phyloP scores from a whole-genome alignment of 768 basidiomycete species.

The Auricularia sp. region DNA sequence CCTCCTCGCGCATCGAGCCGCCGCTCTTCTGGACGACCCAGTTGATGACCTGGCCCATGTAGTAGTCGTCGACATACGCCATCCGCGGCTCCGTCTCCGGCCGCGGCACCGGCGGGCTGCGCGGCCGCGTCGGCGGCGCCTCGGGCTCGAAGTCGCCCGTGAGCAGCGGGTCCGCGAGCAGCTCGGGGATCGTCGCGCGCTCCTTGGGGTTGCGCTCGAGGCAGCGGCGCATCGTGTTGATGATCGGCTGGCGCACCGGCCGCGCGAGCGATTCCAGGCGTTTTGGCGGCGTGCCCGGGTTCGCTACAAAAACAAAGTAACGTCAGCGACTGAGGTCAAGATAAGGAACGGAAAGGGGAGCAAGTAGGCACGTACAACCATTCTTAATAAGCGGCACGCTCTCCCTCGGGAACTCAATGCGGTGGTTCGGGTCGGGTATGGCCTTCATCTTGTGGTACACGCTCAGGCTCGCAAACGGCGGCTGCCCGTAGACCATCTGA shows the following conservation, averaged over 20 bases:
- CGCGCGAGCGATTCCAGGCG: constrained; percentile 61
- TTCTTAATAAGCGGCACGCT: constrained; percentile 38
- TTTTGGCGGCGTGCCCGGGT: constrained; percentile 21
- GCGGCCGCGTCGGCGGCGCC: neutral
- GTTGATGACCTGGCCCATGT: neutral
- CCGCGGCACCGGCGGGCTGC: neutral
- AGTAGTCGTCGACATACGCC: neutral
- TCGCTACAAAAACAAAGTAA: neutral
- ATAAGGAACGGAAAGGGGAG: too few species aligned
- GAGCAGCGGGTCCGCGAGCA: constrained; percentile 37
- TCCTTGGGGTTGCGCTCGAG: constrained; percentile 71
- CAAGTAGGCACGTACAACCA: too few species aligned
- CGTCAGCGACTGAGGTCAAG: too few species aligned
- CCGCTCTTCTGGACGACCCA: too few species aligned
- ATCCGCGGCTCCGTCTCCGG: neutral
- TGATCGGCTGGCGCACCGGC: constrained; percentile 64
- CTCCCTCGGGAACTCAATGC: constrained; percentile 75
- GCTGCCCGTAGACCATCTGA: constrained; percentile 94
- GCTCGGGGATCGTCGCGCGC: constrained; percentile 76
- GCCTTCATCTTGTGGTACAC: constrained; percentile 88
- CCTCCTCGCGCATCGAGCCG: too few species aligned
- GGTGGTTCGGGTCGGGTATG: constrained; percentile 69
- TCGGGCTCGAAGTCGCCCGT: neutral
- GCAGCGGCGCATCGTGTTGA: constrained; percentile 75
- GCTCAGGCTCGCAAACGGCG: constrained; percentile 81